Percentiles rank a stretch among this genome's conserved stretches.
Evolutionary conservation across 1,139 yeast species (phyloP).

Genomic region (Debaryomyces subglobosus): DNA sequence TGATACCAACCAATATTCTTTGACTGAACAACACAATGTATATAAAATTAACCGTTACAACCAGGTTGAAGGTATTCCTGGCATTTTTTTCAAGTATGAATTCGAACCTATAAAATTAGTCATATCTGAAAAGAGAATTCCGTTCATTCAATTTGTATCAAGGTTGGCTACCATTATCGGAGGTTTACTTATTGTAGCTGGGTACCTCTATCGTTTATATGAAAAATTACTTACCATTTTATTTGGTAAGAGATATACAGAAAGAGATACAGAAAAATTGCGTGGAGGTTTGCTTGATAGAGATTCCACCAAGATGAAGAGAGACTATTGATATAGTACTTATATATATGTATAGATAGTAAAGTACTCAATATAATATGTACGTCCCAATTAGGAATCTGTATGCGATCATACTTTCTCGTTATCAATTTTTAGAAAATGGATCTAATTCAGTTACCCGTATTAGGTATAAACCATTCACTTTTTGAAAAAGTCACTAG

Average conservation of each 20-base stretch:
- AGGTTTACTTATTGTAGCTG: slow-evolving; percentile 62
- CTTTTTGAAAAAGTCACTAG: not conserved
- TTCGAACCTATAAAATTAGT: slow-evolving; percentile 83
- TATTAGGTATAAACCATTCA: slow-evolving; percentile 1
- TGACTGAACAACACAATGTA: slow-evolving; percentile 55
- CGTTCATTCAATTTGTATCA: slow-evolving; percentile 77
- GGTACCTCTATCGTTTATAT: slow-evolving; percentile 46
- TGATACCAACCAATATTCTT: slow-evolving; percentile 86
- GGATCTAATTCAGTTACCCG: not conserved
- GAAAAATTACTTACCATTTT: slow-evolving; percentile 48
- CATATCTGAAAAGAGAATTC: slow-evolving; percentile 69
- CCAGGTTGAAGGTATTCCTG: slow-evolving; percentile 56
- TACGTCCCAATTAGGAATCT: slow-evolving; percentile 11
- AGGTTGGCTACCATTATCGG: slow-evolving; percentile 81
- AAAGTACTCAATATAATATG: not conserved
- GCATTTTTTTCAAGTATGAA: slow-evolving; percentile 80
- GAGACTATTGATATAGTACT: not conserved
- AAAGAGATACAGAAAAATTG: slow-evolving; percentile 58
- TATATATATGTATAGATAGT: not conserved
- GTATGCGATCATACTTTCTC: slow-evolving; percentile 8
- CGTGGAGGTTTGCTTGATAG: slow-evolving; percentile 38
- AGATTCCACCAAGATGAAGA: not conserved
- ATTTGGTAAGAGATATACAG: slow-evolving; percentile 55
- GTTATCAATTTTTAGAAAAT: not conserved
- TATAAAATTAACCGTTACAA: slow-evolving; percentile 26